Percentiles rank a stretch among this genome's conserved stretches.
Conservation (phyloP, 768 basidiomycete species). For the Kwoniella newhampshirensis region DNA sequence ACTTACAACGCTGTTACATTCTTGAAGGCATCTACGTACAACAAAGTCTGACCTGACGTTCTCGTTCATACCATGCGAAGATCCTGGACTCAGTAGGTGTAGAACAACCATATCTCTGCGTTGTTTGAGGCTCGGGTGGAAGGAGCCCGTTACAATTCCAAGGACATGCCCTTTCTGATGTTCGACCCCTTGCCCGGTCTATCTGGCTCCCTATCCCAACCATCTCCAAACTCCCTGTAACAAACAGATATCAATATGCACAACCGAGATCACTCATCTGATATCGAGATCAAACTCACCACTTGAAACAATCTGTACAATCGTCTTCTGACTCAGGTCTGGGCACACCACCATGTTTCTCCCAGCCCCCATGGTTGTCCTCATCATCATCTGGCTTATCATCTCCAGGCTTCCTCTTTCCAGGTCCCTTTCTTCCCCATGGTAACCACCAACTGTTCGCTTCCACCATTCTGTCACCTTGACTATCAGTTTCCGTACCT, state of each 20-base stretch:
- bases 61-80: too few species aligned
- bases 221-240: constrained; percentile 51
- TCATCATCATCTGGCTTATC: constrained; percentile 30
- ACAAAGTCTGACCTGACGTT: too few species aligned
- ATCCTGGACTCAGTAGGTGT: too few species aligned
- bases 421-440: constrained; percentile 49
- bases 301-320: constrained; percentile 52
- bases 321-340: constrained; percentile 43
- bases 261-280: neutral
- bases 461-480: neutral
- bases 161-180: too few species aligned
- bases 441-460: constrained; percentile 32
- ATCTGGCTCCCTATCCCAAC: constrained; percentile 36
- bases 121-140: too few species aligned
- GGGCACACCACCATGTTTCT: constrained; percentile 51
- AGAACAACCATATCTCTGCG: too few species aligned
- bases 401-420: constrained; percentile 29
- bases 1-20: too few species aligned
- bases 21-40: too few species aligned
- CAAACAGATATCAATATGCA: neutral
- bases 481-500: neutral
- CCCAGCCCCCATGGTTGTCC: constrained; percentile 37
- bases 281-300: constrained; percentile 36
- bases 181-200: neutral
- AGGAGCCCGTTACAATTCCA: too few species aligned